Base-by-base conservation (phyloP, 2,329 filamentous ascomycete species). In the Grosmannia penicillata region DNA sequence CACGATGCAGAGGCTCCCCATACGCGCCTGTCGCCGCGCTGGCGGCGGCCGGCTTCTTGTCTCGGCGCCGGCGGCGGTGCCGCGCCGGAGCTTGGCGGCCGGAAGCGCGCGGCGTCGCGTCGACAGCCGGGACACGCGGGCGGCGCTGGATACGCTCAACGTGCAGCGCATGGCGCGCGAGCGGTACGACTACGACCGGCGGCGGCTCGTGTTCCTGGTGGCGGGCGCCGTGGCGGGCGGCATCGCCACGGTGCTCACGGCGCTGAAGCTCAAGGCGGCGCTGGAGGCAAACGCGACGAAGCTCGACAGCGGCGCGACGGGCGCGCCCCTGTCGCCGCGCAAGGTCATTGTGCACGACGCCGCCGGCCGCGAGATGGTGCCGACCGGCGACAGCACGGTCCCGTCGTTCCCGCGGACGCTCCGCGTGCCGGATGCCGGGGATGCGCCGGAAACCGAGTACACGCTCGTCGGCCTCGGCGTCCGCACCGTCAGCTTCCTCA, bases 401-500 rank as follows among this genome's bases (percentile, higher is more conserved):
- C 79, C 83, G 1, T 68, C 72, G 38, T 93, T 94, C 54, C 87
- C 87, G 3, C 72, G 78, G 40, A 76, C 70, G 3, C 71, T 93
- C 39, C 63, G 68, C 14, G 59, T 93, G 2, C 72, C 76, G 9
- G 56, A 64, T 7, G 54, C 58, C 23, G 45, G 52, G 7, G 24
- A 25, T n/a, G 37, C 15, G 11, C 21, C 25, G 7, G 54, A 40
- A 45, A 72, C 57, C 50, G 81, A 94, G 50, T 96, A 95, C 56
- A 87, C 85, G 18, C 69, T 96, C 0, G 71, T 96, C 7, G 91
- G 91, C 0, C 62, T 95, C 6, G 91, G 91, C 15, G 78, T 93
- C 45, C 75, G 91, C 39, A 86, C 81, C 1, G 91, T 98, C 24
- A 93, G 82, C 19, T 94, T 96, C 57, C 62, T 96, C 32, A 66